These are phyloP conservation scores for Ascochyta rabiei DNA, from an alignment of 2,329 filamentous ascomycete species.

Conservation along the genomic window DNA sequence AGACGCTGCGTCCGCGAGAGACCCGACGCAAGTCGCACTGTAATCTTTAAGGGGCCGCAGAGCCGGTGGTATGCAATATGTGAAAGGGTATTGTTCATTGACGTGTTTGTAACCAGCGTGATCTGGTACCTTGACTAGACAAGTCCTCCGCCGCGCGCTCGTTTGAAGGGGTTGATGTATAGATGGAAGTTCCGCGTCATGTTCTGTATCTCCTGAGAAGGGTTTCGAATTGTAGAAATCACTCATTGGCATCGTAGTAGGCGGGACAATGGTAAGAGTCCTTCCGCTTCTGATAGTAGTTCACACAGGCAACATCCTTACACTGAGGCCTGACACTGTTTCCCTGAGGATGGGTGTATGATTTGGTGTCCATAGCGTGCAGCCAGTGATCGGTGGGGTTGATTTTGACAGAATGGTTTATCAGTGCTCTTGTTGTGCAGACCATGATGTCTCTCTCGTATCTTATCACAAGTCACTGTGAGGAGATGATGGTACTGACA, in stretches of 20 bases:
- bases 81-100: background rate
- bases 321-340: conserved; percentile 22
- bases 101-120: background rate
- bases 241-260: background rate
- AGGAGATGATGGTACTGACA: conserved; percentile 4
- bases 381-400: conserved; percentile 24
- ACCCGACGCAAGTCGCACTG: background rate
- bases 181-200: no score
- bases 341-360: conserved; percentile 23
- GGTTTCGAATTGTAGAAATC: no score
- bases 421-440: conserved; percentile 15
- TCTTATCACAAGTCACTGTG: conserved; percentile 21
- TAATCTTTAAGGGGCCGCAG: background rate
- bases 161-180: no score
- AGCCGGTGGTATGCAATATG: background rate
- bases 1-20: background rate
- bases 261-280: conserved; percentile 7
- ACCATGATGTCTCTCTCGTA: conserved; percentile 26
- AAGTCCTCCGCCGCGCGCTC: background rate
- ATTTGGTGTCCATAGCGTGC: conserved; percentile 25
- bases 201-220: no score
- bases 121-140: background rate
- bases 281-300: conserved; percentile 21
- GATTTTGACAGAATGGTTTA: conserved; percentile 16
- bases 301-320: conserved; percentile 17